These are phyloP conservation scores for Protomyces pachydermus DNA, from an alignment of 1,139 yeast genomes.

Conservation along the genomic window DNA sequence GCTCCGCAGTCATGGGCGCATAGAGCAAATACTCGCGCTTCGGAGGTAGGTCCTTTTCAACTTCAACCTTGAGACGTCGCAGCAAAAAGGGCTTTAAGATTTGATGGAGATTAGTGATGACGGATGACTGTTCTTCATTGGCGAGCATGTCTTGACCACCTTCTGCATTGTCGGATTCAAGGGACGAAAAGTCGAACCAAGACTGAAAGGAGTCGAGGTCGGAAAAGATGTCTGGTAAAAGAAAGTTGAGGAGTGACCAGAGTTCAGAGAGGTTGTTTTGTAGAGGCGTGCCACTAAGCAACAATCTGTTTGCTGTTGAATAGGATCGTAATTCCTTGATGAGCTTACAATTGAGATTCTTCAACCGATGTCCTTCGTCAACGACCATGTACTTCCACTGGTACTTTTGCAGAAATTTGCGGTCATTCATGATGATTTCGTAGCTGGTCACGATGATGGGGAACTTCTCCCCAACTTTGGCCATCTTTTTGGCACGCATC, in stretches of 20 bases:
- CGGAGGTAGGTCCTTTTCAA: constrained; percentile 71
- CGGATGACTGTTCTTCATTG: constrained; percentile 56
- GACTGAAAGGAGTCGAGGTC: constrained; percentile 83
- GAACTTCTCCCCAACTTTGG: constrained; percentile 33
- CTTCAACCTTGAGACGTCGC: constrained; percentile 66
- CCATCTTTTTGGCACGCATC: constrained; percentile 43
- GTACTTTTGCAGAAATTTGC: constrained; percentile 47
- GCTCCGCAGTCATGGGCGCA: constrained; percentile 60
- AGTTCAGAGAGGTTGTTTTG: constrained; percentile 29
- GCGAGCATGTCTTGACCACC: constrained; percentile 40
- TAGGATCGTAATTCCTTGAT: constrained; percentile 65
- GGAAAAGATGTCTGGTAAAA: constrained; percentile 77
- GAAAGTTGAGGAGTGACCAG: constrained; percentile 67
- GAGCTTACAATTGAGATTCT: constrained; percentile 71
- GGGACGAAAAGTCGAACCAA: constrained; percentile 79
- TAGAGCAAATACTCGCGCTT: constrained; percentile 83
- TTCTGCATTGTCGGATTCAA: constrained; percentile 40
- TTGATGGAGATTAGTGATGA: constrained; percentile 74
- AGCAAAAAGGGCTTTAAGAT: constrained; percentile 82
- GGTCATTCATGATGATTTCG: constrained; percentile 71
- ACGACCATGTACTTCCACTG: constrained; percentile 82
- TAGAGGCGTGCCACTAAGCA: constrained; percentile 59
- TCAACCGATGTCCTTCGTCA: constrained; percentile 93
- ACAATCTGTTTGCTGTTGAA: constrained; percentile 56
- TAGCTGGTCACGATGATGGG: constrained; percentile 74